phyloP scores from a whole-genome alignment of 2,329 filamentous ascomycete genomes.

The Hymenoscyphus fraxineus region DNA sequence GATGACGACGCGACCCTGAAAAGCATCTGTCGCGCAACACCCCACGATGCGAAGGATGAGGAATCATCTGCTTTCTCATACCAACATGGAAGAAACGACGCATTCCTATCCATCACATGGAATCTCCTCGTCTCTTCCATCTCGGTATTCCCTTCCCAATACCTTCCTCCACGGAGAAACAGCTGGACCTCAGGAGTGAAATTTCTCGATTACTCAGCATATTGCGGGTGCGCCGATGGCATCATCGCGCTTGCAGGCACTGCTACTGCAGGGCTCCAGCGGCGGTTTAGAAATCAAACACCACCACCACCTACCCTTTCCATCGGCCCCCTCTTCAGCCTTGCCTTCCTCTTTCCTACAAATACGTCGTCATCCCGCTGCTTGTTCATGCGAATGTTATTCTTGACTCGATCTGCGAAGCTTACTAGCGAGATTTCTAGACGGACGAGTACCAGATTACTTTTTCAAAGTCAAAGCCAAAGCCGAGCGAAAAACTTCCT shows the following conservation, averaged over 20 bases:
- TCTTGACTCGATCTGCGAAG: conserved; percentile 17
- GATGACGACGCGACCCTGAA: neutral
- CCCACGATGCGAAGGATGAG: neutral
- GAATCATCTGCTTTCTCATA: neutral
- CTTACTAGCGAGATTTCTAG: conserved; percentile 11
- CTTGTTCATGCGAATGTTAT: conserved; percentile 18
- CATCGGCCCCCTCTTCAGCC: neutral
- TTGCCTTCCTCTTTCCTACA: neutral
- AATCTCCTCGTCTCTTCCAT: neutral
- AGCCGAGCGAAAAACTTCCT: neutral
- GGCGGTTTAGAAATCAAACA: conserved; percentile 19
- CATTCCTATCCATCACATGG: neutral
- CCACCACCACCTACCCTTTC: neutral
- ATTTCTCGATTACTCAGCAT: conserved; percentile 2
- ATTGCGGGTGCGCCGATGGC: neutral
- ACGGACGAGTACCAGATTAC: neutral
- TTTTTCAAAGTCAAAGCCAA: too few relatives aligned
- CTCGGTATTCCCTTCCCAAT: neutral
- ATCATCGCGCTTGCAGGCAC: conserved; percentile 10
- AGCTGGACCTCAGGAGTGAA: neutral
- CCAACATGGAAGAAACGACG: neutral
- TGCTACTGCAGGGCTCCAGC: neutral
- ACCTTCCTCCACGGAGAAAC: neutral
- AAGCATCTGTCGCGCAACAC: neutral
- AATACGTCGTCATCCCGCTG: neutral